Conservation (phyloP, 371 early-diverging fungal genomes). For the Coemansia sp. region DNA sequence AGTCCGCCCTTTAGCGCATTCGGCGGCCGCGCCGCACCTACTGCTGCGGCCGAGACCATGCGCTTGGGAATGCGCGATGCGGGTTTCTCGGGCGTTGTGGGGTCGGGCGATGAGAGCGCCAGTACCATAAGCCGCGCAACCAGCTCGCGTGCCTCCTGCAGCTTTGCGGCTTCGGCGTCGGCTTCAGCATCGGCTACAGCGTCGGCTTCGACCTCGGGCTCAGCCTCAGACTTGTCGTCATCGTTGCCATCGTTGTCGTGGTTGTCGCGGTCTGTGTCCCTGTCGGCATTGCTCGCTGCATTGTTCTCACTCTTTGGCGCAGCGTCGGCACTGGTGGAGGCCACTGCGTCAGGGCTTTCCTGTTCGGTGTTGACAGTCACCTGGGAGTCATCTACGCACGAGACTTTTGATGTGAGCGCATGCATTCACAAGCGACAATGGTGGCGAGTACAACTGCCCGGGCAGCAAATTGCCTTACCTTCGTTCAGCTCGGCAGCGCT, state of each 20-base stretch:
- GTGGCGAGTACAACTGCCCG: background rate
- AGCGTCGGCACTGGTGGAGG: background rate
- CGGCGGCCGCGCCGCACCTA: conserved; percentile 7
- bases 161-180: conserved; percentile 7
- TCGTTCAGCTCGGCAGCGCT: conserved; percentile 43
- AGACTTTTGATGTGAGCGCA: background rate
- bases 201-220: background rate
- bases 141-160: conserved; percentile 45
- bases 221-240: no score
- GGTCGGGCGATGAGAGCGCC: conserved; percentile 36
- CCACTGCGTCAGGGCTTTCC: background rate
- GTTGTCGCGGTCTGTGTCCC: background rate
- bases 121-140: conserved; percentile 46
- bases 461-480: conserved; percentile 20
- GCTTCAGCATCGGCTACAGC: background rate
- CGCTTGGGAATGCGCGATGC: conserved; percentile 34
- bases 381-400: conserved; percentile 30
- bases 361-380: conserved; percentile 21
- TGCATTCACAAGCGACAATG: no score
- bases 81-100: conserved; percentile 18
- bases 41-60: conserved; percentile 10
- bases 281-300: background rate
- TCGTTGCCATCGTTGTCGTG: no score
- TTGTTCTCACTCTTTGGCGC: background rate
- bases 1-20: conserved; percentile 16